Evolutionary conservation across 164 flowering plant species (phyloP).

Genomic region (Houttuynia cordata): DNA sequence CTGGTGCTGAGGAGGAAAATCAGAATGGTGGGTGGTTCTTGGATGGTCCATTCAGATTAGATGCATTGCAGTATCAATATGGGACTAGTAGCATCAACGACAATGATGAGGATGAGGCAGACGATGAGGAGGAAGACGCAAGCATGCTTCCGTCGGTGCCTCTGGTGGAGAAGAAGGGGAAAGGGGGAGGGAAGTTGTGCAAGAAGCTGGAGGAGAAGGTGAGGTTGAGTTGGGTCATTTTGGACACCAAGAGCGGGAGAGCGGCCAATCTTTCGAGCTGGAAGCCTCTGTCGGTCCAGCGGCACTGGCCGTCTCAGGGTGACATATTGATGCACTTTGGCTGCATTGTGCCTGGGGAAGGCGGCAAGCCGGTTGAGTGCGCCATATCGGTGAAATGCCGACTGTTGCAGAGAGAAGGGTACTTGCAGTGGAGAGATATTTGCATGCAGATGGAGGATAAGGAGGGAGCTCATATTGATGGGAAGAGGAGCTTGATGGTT

Average conservation of each 20-base stretch:
- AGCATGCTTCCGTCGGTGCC: constrained; percentile 4
- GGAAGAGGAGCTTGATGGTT: constrained; percentile 10
- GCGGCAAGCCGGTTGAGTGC: constrained; percentile 11
- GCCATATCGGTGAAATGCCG: constrained; percentile 15
- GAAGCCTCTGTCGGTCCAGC: constrained; percentile 16
- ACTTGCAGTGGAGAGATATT: constrained; percentile 16
- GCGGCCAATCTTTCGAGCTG: constrained; percentile 24
- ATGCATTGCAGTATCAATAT: constrained; percentile 6
- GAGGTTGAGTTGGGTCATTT: constrained; percentile 24
- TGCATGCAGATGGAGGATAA: constrained; percentile 19
- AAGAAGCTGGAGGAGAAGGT: constrained; percentile 11
- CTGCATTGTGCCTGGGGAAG: constrained; percentile 12
- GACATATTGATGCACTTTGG: constrained; percentile 16
- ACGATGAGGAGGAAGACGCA: constrained; percentile 2
- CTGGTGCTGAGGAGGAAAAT: constrained; percentile 2
- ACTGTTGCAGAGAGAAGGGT: constrained; percentile 3
- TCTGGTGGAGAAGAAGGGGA: constrained; percentile 6
- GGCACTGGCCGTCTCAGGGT: constrained; percentile 14
- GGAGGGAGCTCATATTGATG: constrained; percentile 12
- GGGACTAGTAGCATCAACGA: neutral
- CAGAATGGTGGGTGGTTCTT: constrained; percentile 7
- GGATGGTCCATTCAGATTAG: constrained; percentile 13
- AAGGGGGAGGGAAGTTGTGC: constrained; percentile 5
- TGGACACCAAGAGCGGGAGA: constrained; percentile 15
- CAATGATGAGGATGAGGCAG: neutral